A percentile compares a stretch with the other conserved stretches of the same genome.
Conservation (phyloP, 2,329 filamentous ascomycete genomes). For the Penicillium janthinellum region DNA sequence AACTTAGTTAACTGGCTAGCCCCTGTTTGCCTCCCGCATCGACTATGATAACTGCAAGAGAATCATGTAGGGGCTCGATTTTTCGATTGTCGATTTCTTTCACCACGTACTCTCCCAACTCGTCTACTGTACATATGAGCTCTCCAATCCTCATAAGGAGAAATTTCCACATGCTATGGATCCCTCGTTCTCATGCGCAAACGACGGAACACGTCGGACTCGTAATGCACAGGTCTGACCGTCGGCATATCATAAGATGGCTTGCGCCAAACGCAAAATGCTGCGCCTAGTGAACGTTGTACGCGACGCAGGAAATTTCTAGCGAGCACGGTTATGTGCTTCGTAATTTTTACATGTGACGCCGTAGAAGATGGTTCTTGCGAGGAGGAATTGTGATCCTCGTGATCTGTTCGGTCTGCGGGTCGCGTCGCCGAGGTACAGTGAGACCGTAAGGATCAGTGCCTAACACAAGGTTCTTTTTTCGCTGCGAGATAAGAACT, state of each 20-base stretch:
- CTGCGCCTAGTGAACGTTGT: neutral
- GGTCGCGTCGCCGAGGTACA: neutral
- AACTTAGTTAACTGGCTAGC: neutral
- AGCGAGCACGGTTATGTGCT: neutral
- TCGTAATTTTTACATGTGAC: neutral
- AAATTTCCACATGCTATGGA: neutral
- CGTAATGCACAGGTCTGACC: neutral
- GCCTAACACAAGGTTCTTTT: neutral
- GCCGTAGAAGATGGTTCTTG: neutral
- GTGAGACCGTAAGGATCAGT: no score
- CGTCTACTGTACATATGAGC: neutral
- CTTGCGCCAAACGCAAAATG: neutral
- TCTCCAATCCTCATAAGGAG: neutral
- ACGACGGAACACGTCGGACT: neutral
- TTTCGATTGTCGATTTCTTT: neutral
- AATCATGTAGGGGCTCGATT: neutral
- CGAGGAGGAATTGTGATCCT: neutral
- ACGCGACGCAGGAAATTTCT: no score
- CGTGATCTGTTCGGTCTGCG: neutral
- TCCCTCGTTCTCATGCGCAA: neutral
- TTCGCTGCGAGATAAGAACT: neutral
- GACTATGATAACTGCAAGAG: constrained; percentile 1
- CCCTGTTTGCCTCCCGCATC: neutral
- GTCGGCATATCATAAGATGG: neutral
- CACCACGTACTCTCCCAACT: no score